phyloP scores from a whole-genome alignment of 2,329 filamentous ascomycete genomes.

The Epichloe aotearoae region DNA sequence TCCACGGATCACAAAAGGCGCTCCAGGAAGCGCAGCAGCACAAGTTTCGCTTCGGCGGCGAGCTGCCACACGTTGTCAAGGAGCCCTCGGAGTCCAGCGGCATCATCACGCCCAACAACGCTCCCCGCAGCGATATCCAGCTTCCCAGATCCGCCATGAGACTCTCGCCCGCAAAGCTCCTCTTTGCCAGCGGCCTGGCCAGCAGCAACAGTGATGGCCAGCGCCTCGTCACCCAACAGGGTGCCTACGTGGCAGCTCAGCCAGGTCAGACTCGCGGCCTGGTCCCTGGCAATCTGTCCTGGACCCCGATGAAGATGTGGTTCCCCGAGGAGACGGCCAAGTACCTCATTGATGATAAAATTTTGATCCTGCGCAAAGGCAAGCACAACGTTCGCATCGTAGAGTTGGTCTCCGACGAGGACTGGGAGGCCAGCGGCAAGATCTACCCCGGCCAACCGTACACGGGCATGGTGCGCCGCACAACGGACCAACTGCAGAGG shows the following conservation, averaged over 20 bases:
- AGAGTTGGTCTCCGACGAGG: conserved; percentile 43
- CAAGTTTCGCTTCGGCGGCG: conserved; percentile 31
- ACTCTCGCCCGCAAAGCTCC: conserved; percentile 43
- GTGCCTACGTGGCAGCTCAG: conserved; percentile 46
- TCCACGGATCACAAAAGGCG: conserved; percentile 59
- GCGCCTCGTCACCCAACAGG: conserved; percentile 40
- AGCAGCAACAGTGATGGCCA: conserved; percentile 43
- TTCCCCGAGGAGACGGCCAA: conserved; percentile 41
- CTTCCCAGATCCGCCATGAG: conserved; percentile 45
- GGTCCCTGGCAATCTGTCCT: conserved; percentile 39
- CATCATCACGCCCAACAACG: conserved; percentile 31
- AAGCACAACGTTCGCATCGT: conserved; percentile 51
- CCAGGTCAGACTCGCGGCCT: conserved; percentile 32
- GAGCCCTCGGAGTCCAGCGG: conserved; percentile 17
- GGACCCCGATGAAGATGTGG: conserved; percentile 48
- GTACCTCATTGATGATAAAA: conserved; percentile 45
- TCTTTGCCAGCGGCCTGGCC: conserved; percentile 47
- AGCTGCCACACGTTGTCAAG: conserved; percentile 17
- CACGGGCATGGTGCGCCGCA: conserved; percentile 32
- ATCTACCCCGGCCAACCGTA: conserved; percentile 40
- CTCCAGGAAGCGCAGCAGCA: conserved; percentile 45
- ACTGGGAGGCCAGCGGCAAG: conserved; percentile 34
- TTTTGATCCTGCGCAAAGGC: conserved; percentile 48
- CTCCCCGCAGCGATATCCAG: conserved; percentile 39
- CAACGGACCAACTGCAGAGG: conserved; percentile 25